Evolutionary conservation across 331 rosid genomes (phyloP), one percentile per base, ranked within the genome.

Genomic region (Acacia concinna): DNA sequence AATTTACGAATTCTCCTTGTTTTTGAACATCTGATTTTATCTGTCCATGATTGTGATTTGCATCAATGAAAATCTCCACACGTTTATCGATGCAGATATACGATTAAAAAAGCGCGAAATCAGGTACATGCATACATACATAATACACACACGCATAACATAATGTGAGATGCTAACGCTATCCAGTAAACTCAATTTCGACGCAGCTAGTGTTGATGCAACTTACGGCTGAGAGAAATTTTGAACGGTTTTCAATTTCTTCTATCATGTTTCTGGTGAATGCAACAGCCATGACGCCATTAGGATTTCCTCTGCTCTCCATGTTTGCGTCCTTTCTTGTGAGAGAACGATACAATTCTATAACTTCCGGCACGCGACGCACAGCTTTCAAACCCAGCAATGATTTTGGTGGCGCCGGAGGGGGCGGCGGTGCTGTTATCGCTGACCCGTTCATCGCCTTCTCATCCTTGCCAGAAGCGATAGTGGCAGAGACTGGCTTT

Each of bases 231-330:
- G 92, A 89, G 64, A 91, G 88, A 78, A 78, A 89, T 2, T 87
- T 77, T 1, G 98, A 96, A 51, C 96, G 96, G 34, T 96, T 93
- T 78, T 96, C 99, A 6, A 93, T 96, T 88, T 96, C 99, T 66
- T 97, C 96, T 47, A 96, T 96, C 99, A 96, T 96, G 81, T 91
- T 96, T 88, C 87, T 90, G 32, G 96, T 87, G 67, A 93, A 93
- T 37, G 97, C 97, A 59, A 88, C 59, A 34, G 81, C 84, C 4
- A 91, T 92, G 80, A 59, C 76, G 51, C 92, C 95, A 15, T 88
- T 87, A 2, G 80, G 75, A 21, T 82, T 76, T 52, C 68, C 78
- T 81, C 68, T 91, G 77, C 71, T 88, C 72, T 89, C 99, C 79
- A 65, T 81, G 75, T 81, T 84, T 2, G 83, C 83, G 73, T 93